phyloP scores from a whole-genome alignment of 1,139 yeast species.

The Debaryomyces psychrophilus region DNA sequence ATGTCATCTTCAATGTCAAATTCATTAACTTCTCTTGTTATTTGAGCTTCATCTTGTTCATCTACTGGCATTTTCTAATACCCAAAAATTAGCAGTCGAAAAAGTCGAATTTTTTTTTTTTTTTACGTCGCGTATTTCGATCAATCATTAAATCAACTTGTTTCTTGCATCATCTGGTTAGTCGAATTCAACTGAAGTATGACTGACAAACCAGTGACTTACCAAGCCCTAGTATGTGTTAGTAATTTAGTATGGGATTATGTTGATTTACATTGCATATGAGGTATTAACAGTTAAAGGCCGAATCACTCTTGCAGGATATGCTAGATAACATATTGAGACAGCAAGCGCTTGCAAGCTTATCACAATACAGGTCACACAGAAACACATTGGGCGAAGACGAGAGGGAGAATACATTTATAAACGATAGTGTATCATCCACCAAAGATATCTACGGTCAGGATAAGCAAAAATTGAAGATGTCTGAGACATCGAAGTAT shows the following conservation, averaged over 20 bases:
- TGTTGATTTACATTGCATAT: neutral
- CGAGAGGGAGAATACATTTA: constrained; percentile 8
- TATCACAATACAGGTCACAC: constrained; percentile 30
- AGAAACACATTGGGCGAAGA: constrained; percentile 23
- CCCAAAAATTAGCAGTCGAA: neutral
- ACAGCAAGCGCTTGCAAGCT: constrained; percentile 34
- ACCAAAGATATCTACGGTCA: constrained; percentile 45
- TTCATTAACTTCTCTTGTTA: constrained; percentile 12
- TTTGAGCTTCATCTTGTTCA: constrained; percentile 7
- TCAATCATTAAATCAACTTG: constrained; percentile 2
- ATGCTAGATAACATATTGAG: constrained; percentile 39
- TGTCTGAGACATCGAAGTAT: constrained; percentile 50
- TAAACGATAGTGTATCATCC: constrained; percentile 14
- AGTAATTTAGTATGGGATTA: neutral
- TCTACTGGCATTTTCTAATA: constrained; percentile 2
- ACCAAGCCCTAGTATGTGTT: constrained; percentile 21
- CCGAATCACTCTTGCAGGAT: constrained; percentile 36
- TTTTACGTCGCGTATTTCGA: neutral
- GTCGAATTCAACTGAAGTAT: constrained; percentile 8
- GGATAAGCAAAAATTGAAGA: constrained; percentile 43
- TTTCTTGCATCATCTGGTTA: neutral
- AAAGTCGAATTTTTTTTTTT: constrained; percentile 5
- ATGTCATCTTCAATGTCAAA: constrained; percentile 59
- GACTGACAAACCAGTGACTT: constrained; percentile 21
- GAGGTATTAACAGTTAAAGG: constrained; percentile 21